Percentiles rank a stretch among this genome's conserved stretches.
These are phyloP conservation scores for Kregervanrija fluxuum DNA, from an alignment of 805 yeast genomes.

Conservation along the genomic window DNA sequence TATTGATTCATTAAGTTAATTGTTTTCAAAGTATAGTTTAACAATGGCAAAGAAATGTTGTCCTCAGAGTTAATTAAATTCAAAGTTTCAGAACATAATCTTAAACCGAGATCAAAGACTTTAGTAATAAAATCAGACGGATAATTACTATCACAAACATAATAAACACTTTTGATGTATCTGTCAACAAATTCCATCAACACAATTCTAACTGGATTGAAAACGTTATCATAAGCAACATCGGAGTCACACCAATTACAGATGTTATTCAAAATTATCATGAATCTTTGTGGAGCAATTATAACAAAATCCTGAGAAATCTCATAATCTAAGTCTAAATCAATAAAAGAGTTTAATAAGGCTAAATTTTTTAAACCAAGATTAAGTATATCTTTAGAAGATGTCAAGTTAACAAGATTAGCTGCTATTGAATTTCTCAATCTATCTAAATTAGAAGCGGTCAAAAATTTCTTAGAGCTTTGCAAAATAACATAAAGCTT, in stretches of 20 bases:
- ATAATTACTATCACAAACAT: constrained; percentile 21
- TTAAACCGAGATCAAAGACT: constrained; percentile 31
- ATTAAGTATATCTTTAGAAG: constrained; percentile 31
- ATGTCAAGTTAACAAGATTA: constrained; percentile 50
- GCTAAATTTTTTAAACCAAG: constrained; percentile 42
- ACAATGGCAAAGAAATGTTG: constrained; percentile 30
- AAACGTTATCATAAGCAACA: constrained; percentile 49
- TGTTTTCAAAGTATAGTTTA: constrained; percentile 39
- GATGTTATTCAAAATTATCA: constrained; percentile 51
- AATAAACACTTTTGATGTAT: constrained; percentile 25
- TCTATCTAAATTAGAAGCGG: constrained; percentile 37
- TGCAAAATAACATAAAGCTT: constrained; percentile 31
- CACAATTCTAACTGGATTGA: constrained; percentile 43
- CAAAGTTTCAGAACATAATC: constrained; percentile 37
- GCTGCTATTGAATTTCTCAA: constrained; percentile 56
- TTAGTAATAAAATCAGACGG: constrained; percentile 23
- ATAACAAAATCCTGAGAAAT: constrained; percentile 27
- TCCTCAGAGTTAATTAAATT: constrained; percentile 28
- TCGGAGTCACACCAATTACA: constrained; percentile 56
- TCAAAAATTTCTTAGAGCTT: constrained; percentile 29
- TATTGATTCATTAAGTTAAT: constrained; percentile 26
- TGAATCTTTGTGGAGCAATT: constrained; percentile 57
- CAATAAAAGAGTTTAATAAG: constrained; percentile 38
- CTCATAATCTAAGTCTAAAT: constrained; percentile 24
- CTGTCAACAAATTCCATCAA: constrained; percentile 36